Conservation (phyloP, 805 yeast species). For the Clavispora vitiphila region DNA sequence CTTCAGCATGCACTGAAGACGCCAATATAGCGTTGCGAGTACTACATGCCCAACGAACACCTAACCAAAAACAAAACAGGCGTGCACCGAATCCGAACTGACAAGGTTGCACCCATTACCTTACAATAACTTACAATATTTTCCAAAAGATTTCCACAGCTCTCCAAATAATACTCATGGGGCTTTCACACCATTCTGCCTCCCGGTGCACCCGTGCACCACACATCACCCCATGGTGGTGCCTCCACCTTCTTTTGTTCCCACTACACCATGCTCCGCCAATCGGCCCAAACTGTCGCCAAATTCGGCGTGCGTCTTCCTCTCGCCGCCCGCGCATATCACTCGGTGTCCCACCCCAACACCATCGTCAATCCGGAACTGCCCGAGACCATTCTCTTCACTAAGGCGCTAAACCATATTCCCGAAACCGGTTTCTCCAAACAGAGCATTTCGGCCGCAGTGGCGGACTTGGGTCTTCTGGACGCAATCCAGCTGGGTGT, state of each 20-base stretch:
- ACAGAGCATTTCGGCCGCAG: constrained; percentile 44
- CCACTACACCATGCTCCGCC: background rate
- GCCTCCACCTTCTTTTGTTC: background rate
- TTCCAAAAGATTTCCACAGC: no score
- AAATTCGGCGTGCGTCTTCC: background rate
- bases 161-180: no score
- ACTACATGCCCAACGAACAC: no score
- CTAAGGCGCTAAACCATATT: constrained; percentile 35
- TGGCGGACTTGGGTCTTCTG: constrained; percentile 44
- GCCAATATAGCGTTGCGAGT: no score
- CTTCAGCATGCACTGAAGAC: no score
- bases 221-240: background rate
- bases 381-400: constrained; percentile 39
- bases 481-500: constrained; percentile 46
- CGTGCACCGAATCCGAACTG: no score
- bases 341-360: constrained; percentile 35
- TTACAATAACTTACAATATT: no score
- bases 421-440: constrained; percentile 50
- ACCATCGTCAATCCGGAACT: constrained; percentile 24
- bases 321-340: constrained; percentile 19
- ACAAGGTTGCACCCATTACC: no score
- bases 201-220: background rate
- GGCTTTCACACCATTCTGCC: no score
- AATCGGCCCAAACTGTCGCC: background rate
- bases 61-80: no score